Base-by-base conservation (phyloP, 371 early-diverging fungal genomes). In the Syncephalastrum monosporum region DNA sequence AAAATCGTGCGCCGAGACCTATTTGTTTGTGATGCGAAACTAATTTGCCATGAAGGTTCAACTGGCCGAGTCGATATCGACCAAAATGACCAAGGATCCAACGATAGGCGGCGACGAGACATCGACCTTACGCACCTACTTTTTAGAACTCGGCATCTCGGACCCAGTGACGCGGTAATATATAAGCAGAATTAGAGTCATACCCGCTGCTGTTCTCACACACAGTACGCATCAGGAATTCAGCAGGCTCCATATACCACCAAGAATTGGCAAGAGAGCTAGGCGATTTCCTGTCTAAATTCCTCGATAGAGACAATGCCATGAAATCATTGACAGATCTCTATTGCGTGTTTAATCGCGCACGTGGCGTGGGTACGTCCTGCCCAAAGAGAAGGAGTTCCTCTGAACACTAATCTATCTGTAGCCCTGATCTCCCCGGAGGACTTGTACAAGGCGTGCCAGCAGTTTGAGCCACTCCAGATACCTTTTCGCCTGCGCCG, bases 321-420 rank as follows among this genome's bases (percentile, higher is more conserved):
- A 90, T 92, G 58, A 85, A 92, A 62, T 71, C 93, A 4, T 68
- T 96, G n/a, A 85, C 91, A 8, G 96, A 96, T 61, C 76, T 93
- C 1, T 96, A 95, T 65, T 95, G 95, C 68, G 63, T 96, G 38
- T 94, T 92, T 64, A 96, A 96, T 67, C 86, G 94, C 6, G 95
- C 94, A 3, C 85, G 96, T 43, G 94, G 94, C 19, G 88, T 83
- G 54, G 89, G 89, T 88, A 82, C 50, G 84, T 69, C 8, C 10
- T 4, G 5, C 19, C 6, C 3, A 25, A 3, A 25, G 6, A 25
- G 6, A 3, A 55, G 7, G 47, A 38, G 4, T 42, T n/a, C 8
- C 47, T 42, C 15, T n/a, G 41, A 25, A 17, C 41, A 33, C 51
- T 29, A 51, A 53, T 3, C 42, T 46, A 29, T 33, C 14, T 15